Evolutionary conservation across 148 eudicot genomes (phyloP).

Genomic region (Amaranthus cruentus): DNA sequence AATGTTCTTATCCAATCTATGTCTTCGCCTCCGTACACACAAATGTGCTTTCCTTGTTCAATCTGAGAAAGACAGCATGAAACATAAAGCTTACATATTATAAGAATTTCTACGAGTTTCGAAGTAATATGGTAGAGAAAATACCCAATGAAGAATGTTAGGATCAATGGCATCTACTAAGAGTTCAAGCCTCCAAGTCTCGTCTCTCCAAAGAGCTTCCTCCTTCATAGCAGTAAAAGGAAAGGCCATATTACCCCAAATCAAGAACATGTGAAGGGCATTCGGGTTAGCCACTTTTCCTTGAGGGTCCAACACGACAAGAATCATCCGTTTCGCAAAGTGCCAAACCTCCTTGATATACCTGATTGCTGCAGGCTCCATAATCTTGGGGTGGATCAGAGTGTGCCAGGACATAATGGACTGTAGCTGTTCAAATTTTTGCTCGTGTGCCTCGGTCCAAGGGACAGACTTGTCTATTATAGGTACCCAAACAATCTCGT

Average conservation of each 20-base stretch:
- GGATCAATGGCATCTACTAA: constrained; percentile 59
- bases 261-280: constrained; percentile 78
- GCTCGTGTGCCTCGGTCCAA: constrained; percentile 50
- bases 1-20: constrained; percentile 61
- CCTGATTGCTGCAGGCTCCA: constrained; percentile 65
- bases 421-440: constrained; percentile 43
- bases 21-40: constrained; percentile 86
- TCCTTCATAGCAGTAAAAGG: constrained; percentile 65
- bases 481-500: constrained; percentile 91
- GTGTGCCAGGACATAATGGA: constrained; percentile 77
- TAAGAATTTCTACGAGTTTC: background rate
- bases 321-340: constrained; percentile 53
- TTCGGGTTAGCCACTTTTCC: constrained; percentile 66
- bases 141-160: constrained; percentile 51
- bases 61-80: constrained; percentile 30
- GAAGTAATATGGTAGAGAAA: background rate
- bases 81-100: too few species aligned
- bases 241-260: constrained; percentile 72
- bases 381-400: constrained; percentile 54
- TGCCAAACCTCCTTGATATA: constrained; percentile 79
- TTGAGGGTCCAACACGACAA: constrained; percentile 76
- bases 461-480: constrained; percentile 40
- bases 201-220: constrained; percentile 65
- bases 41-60: constrained; percentile 41
- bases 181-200: constrained; percentile 72